Percentiles rank a stretch among this genome's conserved stretches.
phyloP scores from a whole-genome alignment of 805 yeast species.

The Clavispora carvajalis region DNA sequence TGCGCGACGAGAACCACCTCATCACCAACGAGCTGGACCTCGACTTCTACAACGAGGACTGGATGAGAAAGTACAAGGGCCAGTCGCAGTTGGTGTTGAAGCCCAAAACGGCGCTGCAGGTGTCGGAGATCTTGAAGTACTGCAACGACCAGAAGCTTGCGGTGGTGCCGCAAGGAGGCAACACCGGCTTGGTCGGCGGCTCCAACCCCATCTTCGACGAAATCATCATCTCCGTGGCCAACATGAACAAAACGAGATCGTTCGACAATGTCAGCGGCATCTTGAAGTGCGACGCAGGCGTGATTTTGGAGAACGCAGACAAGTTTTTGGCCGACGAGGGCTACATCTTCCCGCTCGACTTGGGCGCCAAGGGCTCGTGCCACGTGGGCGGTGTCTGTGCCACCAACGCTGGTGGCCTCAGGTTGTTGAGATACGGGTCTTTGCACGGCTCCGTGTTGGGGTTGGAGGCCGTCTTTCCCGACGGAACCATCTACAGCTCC shows the following conservation, averaged over 20 bases:
- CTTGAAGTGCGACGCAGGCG: conserved; percentile 85
- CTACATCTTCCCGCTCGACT: conserved; percentile 85
- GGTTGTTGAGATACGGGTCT: conserved; percentile 84
- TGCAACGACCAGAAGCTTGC: conserved; percentile 76
- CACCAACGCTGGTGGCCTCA: conserved; percentile 92
- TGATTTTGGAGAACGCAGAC: conserved; percentile 83
- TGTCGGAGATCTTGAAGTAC: conserved; percentile 68
- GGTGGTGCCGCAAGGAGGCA: conserved; percentile 95
- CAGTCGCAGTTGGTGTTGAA: conserved; percentile 73
- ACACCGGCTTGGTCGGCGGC: conserved; percentile 95
- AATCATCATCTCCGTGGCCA: conserved; percentile 64
- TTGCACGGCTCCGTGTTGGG: conserved; percentile 91
- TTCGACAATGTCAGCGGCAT: conserved; percentile 83
- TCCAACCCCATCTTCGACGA: conserved; percentile 91
- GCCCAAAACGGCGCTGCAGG: conserved; percentile 77
- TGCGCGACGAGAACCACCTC: conserved; percentile 45
- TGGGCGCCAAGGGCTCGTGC: conserved; percentile 97
- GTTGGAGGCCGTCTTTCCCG: conserved; percentile 85
- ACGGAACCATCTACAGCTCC: conserved; percentile 76
- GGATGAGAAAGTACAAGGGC: conserved; percentile 94
- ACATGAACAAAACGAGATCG: conserved; percentile 71
- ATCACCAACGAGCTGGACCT: conserved; percentile 61
- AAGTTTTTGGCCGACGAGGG: conserved; percentile 71
- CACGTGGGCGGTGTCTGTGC: conserved; percentile 94
- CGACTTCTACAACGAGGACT: conserved; percentile 75